Base-by-base conservation (phyloP, 495 filamentous ascomycete genomes). In the Aspergillus asperescens region DNA sequence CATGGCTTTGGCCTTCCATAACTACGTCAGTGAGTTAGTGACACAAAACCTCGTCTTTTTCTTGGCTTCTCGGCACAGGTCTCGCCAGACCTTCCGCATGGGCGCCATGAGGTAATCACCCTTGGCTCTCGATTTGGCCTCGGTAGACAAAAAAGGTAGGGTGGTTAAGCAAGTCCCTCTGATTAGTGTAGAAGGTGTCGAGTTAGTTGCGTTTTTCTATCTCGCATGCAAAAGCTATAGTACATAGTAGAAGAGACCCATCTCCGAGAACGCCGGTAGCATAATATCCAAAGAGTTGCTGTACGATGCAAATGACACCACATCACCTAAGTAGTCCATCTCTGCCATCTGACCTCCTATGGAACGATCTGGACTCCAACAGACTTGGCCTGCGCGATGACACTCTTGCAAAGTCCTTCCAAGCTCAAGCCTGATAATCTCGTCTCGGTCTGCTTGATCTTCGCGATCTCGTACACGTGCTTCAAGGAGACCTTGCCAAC, bases 381-480 rank as follows among this genome's bases (percentile, higher is more conserved):
- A 19, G 89, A 91, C 72, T 83, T 91, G 60, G 90, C 89, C 71
- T 95, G 88, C 47, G 80, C 82, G 57, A 98, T 87, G 54, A 99
- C 79, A 62, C 83, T 84, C 77, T 84, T 88, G 69, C 86, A 89
- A 42, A 99, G 57, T 1, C 89, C 88, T 72, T 92, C 81, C 56
- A 96, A 63, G 39, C 81, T 77, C 67, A 96, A 65, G 31, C 89
- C 91, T 7, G 85, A 87, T 58, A 97, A 73, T 49, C 93, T 76
- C 47, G 83, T 73, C 74, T 98, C 93, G 48, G 78, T 72, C 54
- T 89, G 82, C 78, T 99, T 99, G 70, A 97, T 95, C 76, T 88
- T 87, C 62, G 93, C 93, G 68, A 99, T 99, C 77, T 97, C 92
- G 65, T 92, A 96, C 41, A 99, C 73, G 72, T 99, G 93, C 77